A percentile compares a stretch with the other conserved stretches of the same genome.
Conservation (phyloP, 208 protist species). For the Phytomonas sp. region DNA sequence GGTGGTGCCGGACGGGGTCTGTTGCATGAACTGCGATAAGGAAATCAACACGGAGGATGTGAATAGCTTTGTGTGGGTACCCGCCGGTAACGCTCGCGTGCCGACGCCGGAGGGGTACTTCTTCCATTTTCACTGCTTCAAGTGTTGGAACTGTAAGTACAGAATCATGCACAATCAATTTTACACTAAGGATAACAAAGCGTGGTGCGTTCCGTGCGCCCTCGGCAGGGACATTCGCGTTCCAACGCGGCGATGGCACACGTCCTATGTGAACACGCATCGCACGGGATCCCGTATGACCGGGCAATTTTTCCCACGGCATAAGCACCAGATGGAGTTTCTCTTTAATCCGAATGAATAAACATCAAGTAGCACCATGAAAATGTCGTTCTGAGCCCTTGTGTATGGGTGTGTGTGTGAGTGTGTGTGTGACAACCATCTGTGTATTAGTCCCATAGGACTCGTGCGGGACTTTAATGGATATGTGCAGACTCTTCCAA, state of each 20-base stretch:
- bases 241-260: conserved; percentile 83
- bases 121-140: conserved; percentile 88
- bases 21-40: conserved; percentile 82
- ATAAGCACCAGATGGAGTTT: conserved; percentile 83
- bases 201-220: conserved; percentile 79
- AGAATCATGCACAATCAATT: conserved; percentile 88
- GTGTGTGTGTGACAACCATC: neutral
- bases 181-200: conserved; percentile 78
- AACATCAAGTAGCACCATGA: neutral
- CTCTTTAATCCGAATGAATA: conserved; percentile 80
- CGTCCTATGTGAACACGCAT: conserved; percentile 85
- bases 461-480: neutral
- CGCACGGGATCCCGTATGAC: conserved; percentile 77
- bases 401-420: neutral
- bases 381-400: neutral
- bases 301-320: conserved; percentile 80
- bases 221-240: conserved; percentile 76
- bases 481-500: neutral
- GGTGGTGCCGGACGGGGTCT: conserved; percentile 59
- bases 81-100: conserved; percentile 72
- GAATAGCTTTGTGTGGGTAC: conserved; percentile 87
- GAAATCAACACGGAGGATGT: conserved; percentile 49
- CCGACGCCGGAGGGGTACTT: conserved; percentile 85
- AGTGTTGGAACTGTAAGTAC: conserved; percentile 82
- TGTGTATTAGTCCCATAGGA: neutral